These are phyloP conservation scores for Trametes hirsuta DNA, from an alignment of 1,284 basidiomycete species.

Conservation along the genomic window DNA sequence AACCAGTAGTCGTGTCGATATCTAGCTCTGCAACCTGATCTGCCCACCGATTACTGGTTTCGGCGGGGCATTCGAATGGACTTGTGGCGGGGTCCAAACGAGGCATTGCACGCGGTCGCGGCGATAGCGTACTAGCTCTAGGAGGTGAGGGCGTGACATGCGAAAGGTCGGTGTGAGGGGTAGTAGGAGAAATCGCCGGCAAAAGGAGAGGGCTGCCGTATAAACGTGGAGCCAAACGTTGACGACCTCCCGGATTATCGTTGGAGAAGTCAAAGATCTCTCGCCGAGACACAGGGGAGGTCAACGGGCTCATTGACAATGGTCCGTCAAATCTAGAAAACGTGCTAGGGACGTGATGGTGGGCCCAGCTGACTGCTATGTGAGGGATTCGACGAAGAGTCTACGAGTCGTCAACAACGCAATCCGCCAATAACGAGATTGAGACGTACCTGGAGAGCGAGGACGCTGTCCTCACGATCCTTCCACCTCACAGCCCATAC, in stretches of 20 bases:
- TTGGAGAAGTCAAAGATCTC: neutral
- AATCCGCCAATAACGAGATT: neutral
- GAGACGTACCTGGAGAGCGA: conserved; percentile 60
- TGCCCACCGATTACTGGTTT: conserved; percentile 11
- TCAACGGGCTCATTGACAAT: neutral
- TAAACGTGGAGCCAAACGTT: neutral
- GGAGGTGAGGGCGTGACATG: too few species aligned
- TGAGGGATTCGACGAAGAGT: conserved; percentile 69
- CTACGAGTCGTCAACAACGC: conserved; percentile 38
- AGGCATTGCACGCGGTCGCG: neutral
- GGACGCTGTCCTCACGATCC: conserved; percentile 72
- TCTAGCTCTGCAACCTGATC: conserved; percentile 19
- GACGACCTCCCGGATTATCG: neutral
- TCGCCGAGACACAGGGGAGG: neutral
- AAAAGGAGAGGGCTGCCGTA: neutral
- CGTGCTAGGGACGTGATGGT: conserved; percentile 38
- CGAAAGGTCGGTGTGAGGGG: too few species aligned
- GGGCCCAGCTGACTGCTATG: conserved; percentile 78
- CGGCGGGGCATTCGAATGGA: neutral
- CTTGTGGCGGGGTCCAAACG: neutral
- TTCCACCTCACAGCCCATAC: conserved; percentile 80
- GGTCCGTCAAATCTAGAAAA: neutral
- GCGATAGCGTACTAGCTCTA: too few species aligned
- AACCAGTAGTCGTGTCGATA: conserved; percentile 34
- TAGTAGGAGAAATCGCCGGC: neutral